Conservation (phyloP, 2,329 filamentous ascomycete genomes). For the Talaromyces amestolkiae region DNA sequence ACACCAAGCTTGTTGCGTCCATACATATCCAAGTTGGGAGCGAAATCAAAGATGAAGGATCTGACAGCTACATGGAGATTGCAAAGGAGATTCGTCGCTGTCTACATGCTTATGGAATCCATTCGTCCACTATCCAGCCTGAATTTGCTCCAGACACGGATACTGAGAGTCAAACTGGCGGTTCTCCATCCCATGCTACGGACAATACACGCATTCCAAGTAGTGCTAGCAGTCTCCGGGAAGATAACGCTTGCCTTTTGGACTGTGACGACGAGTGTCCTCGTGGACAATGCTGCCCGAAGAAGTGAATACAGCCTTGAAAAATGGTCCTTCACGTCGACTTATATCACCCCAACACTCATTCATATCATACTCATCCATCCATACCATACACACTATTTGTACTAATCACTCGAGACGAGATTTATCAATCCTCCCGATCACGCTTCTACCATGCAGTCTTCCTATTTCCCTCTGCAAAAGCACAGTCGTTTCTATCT, state of each 20-base stretch:
- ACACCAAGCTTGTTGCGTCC: constrained; percentile 89
- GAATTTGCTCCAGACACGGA: constrained; percentile 60
- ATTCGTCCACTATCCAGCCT: constrained; percentile 95
- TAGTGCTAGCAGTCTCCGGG: constrained; percentile 37
- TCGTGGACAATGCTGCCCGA: constrained; percentile 43
- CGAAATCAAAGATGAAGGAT: constrained; percentile 77
- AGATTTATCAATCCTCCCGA: constrained; percentile 1
- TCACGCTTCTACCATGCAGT: not conserved
- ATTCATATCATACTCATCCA: constrained; percentile 4
- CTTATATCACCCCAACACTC: not conserved
- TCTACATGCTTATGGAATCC: constrained; percentile 92
- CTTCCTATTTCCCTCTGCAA: not conserved
- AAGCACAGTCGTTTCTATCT: not conserved
- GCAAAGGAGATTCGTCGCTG: constrained; percentile 80
- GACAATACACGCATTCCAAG: constrained; percentile 26
- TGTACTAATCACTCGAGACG: not conserved
- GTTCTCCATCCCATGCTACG: not conserved
- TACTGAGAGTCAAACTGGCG: constrained; percentile 24
- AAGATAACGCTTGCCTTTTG: constrained; percentile 45
- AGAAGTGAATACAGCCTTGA: constrained; percentile 22
- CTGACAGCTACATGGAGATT: constrained; percentile 82
- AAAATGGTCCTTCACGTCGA: not conserved
- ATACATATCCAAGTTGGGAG: constrained; percentile 92
- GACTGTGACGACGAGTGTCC: constrained; percentile 49
- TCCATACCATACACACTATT: not conserved